A percentile compares a stretch with the other conserved stretches of the same genome.
These are phyloP conservation scores for Colletotrichum noveboracense DNA, from an alignment of 2,329 filamentous ascomycete species.

Conservation along the genomic window DNA sequence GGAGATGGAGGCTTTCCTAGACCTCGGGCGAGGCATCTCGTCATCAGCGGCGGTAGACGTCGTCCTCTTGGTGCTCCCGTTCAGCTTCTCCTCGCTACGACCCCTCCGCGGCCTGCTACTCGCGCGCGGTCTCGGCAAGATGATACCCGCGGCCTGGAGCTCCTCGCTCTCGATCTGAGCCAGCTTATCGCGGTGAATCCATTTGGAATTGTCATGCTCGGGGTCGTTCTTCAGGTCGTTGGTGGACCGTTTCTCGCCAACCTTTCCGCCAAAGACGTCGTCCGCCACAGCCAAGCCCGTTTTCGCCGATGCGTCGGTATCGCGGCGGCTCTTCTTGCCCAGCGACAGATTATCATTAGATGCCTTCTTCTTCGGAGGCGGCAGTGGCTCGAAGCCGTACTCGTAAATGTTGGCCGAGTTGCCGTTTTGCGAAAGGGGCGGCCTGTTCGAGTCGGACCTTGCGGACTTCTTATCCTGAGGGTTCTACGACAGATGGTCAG, in stretches of 20 bases:
- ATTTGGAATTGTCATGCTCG: slow-evolving; percentile 70
- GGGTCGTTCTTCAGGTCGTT: slow-evolving; percentile 27
- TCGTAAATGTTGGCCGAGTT: slow-evolving; percentile 24
- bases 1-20: slow-evolving; percentile 51
- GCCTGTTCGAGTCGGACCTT: slow-evolving; percentile 20
- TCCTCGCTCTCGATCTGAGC: slow-evolving; percentile 82
- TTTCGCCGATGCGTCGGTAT: slow-evolving; percentile 24
- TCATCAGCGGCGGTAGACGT: slow-evolving; percentile 26
- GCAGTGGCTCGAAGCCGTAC: slow-evolving; percentile 23
- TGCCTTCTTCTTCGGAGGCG: slow-evolving; percentile 36
- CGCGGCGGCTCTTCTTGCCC: slow-evolving; percentile 15
- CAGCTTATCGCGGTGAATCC: slow-evolving; percentile 87
- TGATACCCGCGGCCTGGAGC: slow-evolving; percentile 78
- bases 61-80: slow-evolving; percentile 31
- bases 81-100: slow-evolving; percentile 42
- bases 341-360: slow-evolving; percentile 37
- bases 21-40: slow-evolving; percentile 4
- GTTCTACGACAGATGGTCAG: slow-evolving; percentile 19
- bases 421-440: slow-evolving; percentile 25
- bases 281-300: slow-evolving; percentile 31
- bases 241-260: slow-evolving; percentile 28
- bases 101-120: slow-evolving; percentile 53
- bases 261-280: slow-evolving; percentile 13
- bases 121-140: slow-evolving; percentile 59
- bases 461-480: slow-evolving; percentile 21